Evolutionary conservation across 495 filamentous ascomycete species (phyloP).

Genomic region (Darksidea phi): DNA sequence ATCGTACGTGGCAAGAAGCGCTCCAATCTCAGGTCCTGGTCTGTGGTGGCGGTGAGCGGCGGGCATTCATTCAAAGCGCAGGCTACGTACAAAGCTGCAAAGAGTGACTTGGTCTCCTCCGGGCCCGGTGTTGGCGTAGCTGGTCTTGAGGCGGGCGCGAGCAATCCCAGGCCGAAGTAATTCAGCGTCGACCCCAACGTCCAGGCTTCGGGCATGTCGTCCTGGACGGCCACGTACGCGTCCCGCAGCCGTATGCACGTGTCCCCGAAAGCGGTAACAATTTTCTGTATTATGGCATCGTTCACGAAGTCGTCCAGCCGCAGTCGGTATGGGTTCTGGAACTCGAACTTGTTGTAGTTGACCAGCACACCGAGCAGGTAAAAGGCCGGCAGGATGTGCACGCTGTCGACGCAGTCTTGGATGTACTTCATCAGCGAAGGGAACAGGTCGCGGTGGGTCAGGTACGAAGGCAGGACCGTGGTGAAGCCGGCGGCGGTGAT

Average conservation of each 20-base stretch:
- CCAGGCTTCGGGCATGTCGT: slow-evolving; percentile 92
- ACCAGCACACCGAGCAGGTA: slow-evolving; percentile 82
- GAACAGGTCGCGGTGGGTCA: slow-evolving; percentile 92
- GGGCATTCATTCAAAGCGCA: not conserved
- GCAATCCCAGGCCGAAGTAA: slow-evolving; percentile 79
- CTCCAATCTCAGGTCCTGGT: slow-evolving; percentile 72
- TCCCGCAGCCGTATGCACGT: slow-evolving; percentile 65
- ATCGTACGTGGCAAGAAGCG: slow-evolving; percentile 85
- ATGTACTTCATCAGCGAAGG: slow-evolving; percentile 95
- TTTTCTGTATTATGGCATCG: slow-evolving; percentile 77
- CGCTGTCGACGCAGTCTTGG: slow-evolving; percentile 69
- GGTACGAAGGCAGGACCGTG: slow-evolving; percentile 89
- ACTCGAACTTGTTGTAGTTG: slow-evolving; percentile 99
- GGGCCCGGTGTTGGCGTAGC: slow-evolving; percentile 57
- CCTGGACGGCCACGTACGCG: slow-evolving; percentile 83
- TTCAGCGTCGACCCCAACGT: slow-evolving; percentile 71
- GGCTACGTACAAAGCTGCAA: slow-evolving; percentile 60
- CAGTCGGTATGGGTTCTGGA: slow-evolving; percentile 93
- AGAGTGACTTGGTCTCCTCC: slow-evolving; percentile 76
- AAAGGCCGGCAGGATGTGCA: slow-evolving; percentile 69
- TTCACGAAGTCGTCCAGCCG: slow-evolving; percentile 98
- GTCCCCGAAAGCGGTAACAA: slow-evolving; percentile 69
- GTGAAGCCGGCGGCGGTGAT: slow-evolving; percentile 91
- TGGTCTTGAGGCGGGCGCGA: slow-evolving; percentile 66
- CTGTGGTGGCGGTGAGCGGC: slow-evolving; percentile 46